Evolutionary conservation across 1,139 yeast species (phyloP), one percentile per base, ranked within the genome.

Genomic region (Arxiozyma telluris): DNA sequence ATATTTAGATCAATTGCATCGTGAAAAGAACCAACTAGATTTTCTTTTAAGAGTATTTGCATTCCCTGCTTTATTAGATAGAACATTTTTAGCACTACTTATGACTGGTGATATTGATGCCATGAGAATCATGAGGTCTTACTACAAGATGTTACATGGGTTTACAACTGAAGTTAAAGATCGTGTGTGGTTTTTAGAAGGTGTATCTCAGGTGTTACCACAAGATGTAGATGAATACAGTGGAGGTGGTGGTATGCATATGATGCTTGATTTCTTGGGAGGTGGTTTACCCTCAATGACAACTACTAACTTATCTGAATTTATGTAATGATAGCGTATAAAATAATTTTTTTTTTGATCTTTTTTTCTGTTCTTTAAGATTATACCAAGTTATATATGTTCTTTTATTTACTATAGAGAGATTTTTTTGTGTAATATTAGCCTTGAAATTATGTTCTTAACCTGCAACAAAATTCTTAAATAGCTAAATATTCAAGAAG

Each of bases 181-280:
- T 63, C 80, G 82, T 61, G 96, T 90, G 17, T 91, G 98, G 98
- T 91, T 91, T 63, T 75, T 91, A 60, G 96, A 90, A 69, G 97
- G 97, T 1, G 96, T 91, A 3, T 81, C 94, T 8, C 83, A 83
- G 57, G 96, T 89, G 1, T 76, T 91, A 52, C 95, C 94, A 0
- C 90, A 81, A 20, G 91, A 86, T 67, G 94, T 86, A 22, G 94
- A 86, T 56, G 88, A 86, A 62, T 86, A 86, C 64, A 82, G 87
- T 20, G 93, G 93, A 12, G 93, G 93, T 49, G 93, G 93, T 53
- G 93, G 93, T 58, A 84, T 84, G 90, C 89, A 85, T 65, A 86
- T 86, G 93, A 86, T 86, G 94, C 74, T 86, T 70, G 93, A 86
- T 69, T 86, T 86, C 72, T 73, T 86, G 41, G 93, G 93, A 18